phyloP scores from a whole-genome alignment of 1,284 basidiomycete species.

The Cryptococcus sp. region DNA sequence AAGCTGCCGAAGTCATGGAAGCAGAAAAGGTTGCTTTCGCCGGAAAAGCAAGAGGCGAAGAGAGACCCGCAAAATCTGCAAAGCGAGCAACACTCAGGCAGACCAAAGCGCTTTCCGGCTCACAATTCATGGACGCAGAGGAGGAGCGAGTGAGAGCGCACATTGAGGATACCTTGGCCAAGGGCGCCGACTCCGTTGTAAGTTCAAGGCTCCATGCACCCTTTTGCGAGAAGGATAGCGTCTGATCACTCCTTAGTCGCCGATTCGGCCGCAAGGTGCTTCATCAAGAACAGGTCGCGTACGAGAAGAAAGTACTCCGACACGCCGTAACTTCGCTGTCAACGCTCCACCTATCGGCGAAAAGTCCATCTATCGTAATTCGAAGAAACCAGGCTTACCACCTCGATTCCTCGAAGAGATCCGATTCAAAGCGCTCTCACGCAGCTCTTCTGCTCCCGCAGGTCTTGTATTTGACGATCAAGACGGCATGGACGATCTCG shows the following conservation, averaged over 20 bases:
- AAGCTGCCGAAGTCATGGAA: conserved; percentile 53
- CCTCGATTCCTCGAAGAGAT: conserved; percentile 52
- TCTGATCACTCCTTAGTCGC: conserved; percentile 22
- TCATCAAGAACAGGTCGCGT: conserved; percentile 34
- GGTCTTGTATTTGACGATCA: conserved; percentile 20
- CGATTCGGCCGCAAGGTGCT: conserved; percentile 16
- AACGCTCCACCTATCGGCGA: conserved; percentile 46
- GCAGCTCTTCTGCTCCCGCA: conserved; percentile 37
- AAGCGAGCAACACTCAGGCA: conserved; percentile 49
- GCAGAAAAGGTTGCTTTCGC: conserved; percentile 45
- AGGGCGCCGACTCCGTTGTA: conserved; percentile 62
- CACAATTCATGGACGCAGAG: conserved; percentile 89
- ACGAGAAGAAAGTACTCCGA: conserved; percentile 29
- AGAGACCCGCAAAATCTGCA: conserved; percentile 11
- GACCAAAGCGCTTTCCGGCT: conserved; percentile 56
- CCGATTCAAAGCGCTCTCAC: conserved; percentile 39
- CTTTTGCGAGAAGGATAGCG: neutral
- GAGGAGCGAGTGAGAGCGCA: conserved; percentile 82
- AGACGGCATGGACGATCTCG: conserved; percentile 47
- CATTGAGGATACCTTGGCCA: conserved; percentile 76
- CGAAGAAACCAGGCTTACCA: conserved; percentile 38
- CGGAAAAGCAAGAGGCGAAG: conserved; percentile 23
- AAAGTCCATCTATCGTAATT: conserved; percentile 43
- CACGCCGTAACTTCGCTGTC: conserved; percentile 18
- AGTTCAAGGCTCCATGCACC: conserved; percentile 10